Conservation (phyloP, 129 eudicot genomes). For the Ambrosia trifida region DNA sequence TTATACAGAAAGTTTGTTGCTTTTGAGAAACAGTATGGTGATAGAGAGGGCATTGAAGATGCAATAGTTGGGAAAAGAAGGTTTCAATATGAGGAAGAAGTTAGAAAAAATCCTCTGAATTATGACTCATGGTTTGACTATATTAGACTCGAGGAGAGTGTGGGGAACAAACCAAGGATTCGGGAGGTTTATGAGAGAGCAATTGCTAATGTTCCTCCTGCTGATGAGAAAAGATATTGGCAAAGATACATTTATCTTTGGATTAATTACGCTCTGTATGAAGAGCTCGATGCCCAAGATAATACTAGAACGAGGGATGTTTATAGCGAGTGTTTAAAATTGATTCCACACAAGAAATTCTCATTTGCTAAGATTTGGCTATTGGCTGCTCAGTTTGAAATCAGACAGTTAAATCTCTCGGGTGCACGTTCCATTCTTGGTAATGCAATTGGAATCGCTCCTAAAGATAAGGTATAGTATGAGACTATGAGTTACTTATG, state of each 20-base stretch:
- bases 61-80: constrained; percentile 91
- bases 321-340: constrained; percentile 66
- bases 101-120: constrained; percentile 78
- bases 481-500: background rate
- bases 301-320: constrained; percentile 63
- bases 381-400: constrained; percentile 94
- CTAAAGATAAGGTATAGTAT: constrained; percentile 66
- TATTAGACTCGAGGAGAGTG: constrained; percentile 76
- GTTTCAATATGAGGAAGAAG: constrained; percentile 93
- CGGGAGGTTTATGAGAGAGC: constrained; percentile 90
- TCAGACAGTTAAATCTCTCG: constrained; percentile 72
- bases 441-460: constrained; percentile 84
- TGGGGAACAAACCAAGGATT: constrained; percentile 53
- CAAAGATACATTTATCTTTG: constrained; percentile 77
- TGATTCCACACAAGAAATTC: constrained; percentile 80
- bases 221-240: constrained; percentile 93
- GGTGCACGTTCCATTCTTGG: constrained; percentile 70
- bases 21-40: constrained; percentile 96
- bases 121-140: constrained; percentile 96
- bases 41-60: constrained; percentile 90
- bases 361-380: constrained; percentile 96
- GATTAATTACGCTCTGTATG: constrained; percentile 84
- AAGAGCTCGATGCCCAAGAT: constrained; percentile 86
- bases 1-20: constrained; percentile 87
- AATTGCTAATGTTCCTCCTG: constrained; percentile 85